Base-by-base conservation (phyloP, 176 grass and related monocot genomes). In the Chloris gayana region DNA sequence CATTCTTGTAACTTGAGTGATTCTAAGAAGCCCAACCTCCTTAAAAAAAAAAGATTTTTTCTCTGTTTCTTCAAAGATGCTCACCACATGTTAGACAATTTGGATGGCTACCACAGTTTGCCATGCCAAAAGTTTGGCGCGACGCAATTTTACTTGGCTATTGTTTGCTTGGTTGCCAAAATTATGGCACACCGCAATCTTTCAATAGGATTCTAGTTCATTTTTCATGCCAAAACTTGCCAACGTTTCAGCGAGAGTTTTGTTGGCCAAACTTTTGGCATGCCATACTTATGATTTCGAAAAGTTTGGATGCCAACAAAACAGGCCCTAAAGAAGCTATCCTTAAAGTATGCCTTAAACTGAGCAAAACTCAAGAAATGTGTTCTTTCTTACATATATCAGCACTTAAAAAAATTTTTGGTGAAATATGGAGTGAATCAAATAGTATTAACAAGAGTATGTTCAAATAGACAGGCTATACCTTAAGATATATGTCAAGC, bases 401-500 rank as follows among this genome's bases (percentile, higher is more conserved):
- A 56, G 69, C 24, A 19, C 27, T 65, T 68, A 60, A 83, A 76
- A 34, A 42, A 17, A 9, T 67, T 13, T 66, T 31, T 82, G 29
- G 50, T 8, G 2, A 4, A 79, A 67, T 73, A 72, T 75, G 35
- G 19, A 77, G 14, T 47, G 46, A 65, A 34, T 72, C 17, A 54
- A 83, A 80, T 29, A 61, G 25, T 29, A 53, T 26, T 53, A 87
- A 64, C 49, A 27, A 76, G 4, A 56, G 58, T 10, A 49, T 73
- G 59, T 77, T 90, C 27, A 81, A 78, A 66, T 26, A 87, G 67
- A 50, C 72, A 80, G 77, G 47, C 81, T 34, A 82, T 30, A 99
- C 97, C 97, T 99, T 99, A 69, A 99, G 80, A 88, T 96, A 99
- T 84, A 87, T 73, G 53, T 93, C 93, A 75, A 99, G 97, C 88